Evolutionary conservation across 129 eudicot genomes (phyloP).

Genomic region (Silybum marianum): DNA sequence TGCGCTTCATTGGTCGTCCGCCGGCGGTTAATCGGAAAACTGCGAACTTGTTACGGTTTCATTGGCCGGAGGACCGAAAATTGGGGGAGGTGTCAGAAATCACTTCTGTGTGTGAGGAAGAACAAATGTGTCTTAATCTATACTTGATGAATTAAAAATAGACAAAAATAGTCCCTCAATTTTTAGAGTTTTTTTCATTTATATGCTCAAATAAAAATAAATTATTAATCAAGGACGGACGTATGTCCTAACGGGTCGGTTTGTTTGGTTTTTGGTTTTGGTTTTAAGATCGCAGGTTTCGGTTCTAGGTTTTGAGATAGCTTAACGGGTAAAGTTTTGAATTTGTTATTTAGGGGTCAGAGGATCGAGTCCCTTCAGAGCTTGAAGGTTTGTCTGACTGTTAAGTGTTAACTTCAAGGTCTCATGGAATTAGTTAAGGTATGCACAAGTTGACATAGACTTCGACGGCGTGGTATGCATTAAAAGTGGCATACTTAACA

Average conservation of each 20-base stretch:
- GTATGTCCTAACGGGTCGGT: not conserved
- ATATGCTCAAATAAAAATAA: not conserved
- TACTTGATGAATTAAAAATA: not conserved
- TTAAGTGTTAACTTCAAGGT: not conserved
- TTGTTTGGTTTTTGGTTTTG: no score
- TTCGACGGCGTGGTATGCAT: no score
- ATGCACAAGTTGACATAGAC: no score
- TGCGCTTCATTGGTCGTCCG: slow-evolving; percentile 65
- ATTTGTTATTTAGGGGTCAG: not conserved
- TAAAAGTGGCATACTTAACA: no score
- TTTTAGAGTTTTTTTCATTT: not conserved
- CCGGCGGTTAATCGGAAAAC: slow-evolving; percentile 22
- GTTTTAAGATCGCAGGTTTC: not conserved
- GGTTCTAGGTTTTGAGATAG: no score
- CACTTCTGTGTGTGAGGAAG: not conserved
- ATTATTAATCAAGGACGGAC: not conserved
- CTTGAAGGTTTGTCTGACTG: not conserved
- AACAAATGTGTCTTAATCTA: not conserved
- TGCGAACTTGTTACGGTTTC: slow-evolving; percentile 11
- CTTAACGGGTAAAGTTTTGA: not conserved
- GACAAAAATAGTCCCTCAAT: not conserved
- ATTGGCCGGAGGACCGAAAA: slow-evolving; percentile 15
- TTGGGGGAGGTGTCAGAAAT: slow-evolving; percentile 13
- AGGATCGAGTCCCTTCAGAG: not conserved
- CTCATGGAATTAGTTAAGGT: not conserved